Percentiles rank a stretch among this genome's conserved stretches.
phyloP scores from a whole-genome alignment of 352 stramenopile species.

The Aphanomyces cochlioides region DNA sequence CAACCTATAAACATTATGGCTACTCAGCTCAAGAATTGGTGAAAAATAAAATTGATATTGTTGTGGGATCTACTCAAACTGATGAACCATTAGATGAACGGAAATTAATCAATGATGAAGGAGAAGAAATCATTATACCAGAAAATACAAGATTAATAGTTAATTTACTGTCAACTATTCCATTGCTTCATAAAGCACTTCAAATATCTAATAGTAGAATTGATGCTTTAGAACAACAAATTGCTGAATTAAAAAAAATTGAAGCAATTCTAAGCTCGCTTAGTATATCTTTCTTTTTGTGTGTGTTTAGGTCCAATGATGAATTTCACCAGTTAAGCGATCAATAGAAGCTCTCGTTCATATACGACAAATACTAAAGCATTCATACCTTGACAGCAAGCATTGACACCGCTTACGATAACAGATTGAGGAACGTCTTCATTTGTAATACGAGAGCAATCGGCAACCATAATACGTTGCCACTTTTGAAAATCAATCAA shows the following conservation, averaged over 20 bases:
- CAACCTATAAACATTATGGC: neutral
- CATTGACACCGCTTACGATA: constrained; percentile 1
- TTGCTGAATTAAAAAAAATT: neutral
- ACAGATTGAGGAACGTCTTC: neutral
- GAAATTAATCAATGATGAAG: neutral
- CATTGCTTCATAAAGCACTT: neutral
- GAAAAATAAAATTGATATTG: neutral
- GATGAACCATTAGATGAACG: neutral
- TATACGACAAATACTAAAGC: constrained; percentile 11
- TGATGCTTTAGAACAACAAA: neutral
- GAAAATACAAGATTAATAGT: neutral
- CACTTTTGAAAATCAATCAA: constrained; percentile 33
- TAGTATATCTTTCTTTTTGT: neutral
- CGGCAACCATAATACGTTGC: constrained; percentile 30
- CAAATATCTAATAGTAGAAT: no score
- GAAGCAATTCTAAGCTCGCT: neutral
- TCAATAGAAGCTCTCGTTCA: constrained; percentile 20
- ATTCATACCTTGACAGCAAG: constrained; percentile 24
- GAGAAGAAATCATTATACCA: neutral
- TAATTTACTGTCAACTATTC: neutral
- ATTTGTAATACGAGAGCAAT: constrained; percentile 29
- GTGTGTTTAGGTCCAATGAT: neutral
- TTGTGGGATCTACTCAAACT: neutral
- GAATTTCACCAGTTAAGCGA: constrained; percentile 17
- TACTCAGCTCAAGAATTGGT: constrained; percentile 2